Conservation (phyloP, 1,284 basidiomycete genomes). For the Boletellus deceptivus region DNA sequence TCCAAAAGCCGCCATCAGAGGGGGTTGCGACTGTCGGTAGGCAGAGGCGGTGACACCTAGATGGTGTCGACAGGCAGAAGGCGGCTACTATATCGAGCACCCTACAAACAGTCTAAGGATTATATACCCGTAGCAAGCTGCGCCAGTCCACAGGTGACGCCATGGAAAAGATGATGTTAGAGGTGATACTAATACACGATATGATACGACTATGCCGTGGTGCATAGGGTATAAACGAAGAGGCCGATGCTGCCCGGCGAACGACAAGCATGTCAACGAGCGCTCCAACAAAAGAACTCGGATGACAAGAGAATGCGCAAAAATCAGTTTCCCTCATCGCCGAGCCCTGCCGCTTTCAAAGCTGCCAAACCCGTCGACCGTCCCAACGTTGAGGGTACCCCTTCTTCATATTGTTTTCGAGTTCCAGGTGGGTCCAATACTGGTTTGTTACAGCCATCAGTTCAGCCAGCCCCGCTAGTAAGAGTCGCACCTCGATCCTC, state of each 20-base stretch:
- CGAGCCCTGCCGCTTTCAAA: slow-evolving; percentile 15
- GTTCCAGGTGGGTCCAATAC: slow-evolving; percentile 1
- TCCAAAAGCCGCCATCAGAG: too few species aligned
- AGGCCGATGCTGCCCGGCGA: slow-evolving; percentile 1
- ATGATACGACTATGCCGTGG: slow-evolving; percentile 6
- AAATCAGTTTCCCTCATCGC: slow-evolving; percentile 5
- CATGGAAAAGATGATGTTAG: too few species aligned
- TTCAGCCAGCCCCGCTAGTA: slow-evolving; percentile 1
- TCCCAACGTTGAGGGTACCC: slow-evolving; percentile 28
- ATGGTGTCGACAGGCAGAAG: too few species aligned
- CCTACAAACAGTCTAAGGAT: too few species aligned
- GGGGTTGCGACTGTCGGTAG: too few species aligned
- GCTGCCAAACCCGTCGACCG: slow-evolving; percentile 25
- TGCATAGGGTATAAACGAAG: slow-evolving; percentile 12
- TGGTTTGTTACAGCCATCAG: slow-evolving; percentile 4
- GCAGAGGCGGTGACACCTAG: too few species aligned
- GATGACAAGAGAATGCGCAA: neutral
- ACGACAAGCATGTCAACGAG: slow-evolving; percentile 6
- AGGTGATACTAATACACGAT: slow-evolving; percentile 9
- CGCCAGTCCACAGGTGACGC: too few species aligned
- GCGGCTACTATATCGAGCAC: too few species aligned
- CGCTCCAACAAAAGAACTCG: neutral
- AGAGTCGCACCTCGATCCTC: slow-evolving; percentile 10
- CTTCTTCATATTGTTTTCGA: slow-evolving; percentile 16
- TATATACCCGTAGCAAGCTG: too few species aligned